phyloP scores from a whole-genome alignment of 2,329 filamentous ascomycete genomes.

The Colletotrichum sp. region DNA sequence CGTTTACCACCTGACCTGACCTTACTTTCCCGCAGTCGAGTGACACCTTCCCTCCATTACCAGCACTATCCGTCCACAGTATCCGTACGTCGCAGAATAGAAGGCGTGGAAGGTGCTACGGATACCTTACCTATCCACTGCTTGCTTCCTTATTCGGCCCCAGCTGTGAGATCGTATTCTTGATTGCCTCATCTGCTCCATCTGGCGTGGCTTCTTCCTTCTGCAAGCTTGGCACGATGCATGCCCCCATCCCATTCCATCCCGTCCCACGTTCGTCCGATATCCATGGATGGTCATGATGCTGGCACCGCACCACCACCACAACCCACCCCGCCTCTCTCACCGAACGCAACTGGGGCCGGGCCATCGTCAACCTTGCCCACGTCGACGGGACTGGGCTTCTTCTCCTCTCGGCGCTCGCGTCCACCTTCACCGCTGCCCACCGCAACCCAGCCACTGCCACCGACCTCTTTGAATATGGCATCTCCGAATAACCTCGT shows the following conservation, averaged over 20 bases:
- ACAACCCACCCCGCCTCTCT: not conserved
- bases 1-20: not conserved
- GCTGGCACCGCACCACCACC: not conserved
- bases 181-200: not conserved
- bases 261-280: not conserved
- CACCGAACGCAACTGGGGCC: not conserved
- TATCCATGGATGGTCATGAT: not conserved
- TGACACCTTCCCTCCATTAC: not conserved
- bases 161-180: not conserved
- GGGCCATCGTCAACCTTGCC: not conserved
- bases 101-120: not conserved
- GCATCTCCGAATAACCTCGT: not conserved
- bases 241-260: not conserved
- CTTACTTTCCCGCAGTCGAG: not conserved
- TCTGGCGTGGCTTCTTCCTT: not conserved
- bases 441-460: not conserved
- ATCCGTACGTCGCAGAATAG: not conserved
- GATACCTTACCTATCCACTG: not conserved
- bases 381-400: not conserved
- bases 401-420: not conserved
- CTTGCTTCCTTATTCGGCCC: not conserved
- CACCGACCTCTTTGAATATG: not conserved
- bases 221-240: not conserved
- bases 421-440: not conserved
- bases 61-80: not conserved